Percentiles rank a stretch among this genome's conserved stretches.
Evolutionary conservation across 2,329 filamentous ascomycete genomes (phyloP).

Genomic region (Aspergillus neotritici): DNA sequence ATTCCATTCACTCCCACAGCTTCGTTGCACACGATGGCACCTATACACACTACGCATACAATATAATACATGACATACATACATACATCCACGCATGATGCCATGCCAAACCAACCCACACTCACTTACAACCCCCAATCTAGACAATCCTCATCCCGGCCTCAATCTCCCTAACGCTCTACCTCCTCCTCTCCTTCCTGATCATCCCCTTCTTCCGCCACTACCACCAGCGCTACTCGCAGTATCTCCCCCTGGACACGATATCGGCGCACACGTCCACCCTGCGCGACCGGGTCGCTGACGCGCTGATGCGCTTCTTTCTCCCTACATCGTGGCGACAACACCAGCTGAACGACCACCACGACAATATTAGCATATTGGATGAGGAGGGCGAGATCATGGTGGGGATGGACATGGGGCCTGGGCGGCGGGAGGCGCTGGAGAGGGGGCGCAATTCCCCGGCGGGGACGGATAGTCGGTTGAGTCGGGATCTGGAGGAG

Average conservation of each 20-base stretch:
- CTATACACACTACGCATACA: no score
- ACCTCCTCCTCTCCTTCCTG: constrained; percentile 60
- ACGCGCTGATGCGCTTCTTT: constrained; percentile 40
- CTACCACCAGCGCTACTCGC: constrained; percentile 65
- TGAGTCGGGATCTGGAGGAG: constrained; percentile 75
- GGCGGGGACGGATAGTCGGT: constrained; percentile 45
- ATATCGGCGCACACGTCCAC: constrained; percentile 49
- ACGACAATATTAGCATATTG: constrained; percentile 54
- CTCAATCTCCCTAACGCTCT: constrained; percentile 63
- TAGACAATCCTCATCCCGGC: constrained; percentile 68
- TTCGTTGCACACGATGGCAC: not conserved
- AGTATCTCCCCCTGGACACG: constrained; percentile 65
- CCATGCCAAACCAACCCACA: no score
- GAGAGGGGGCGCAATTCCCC: constrained; percentile 40
- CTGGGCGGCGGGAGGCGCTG: constrained; percentile 39
- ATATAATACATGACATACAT: not conserved
- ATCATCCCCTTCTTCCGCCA: constrained; percentile 63
- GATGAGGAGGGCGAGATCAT: constrained; percentile 61
- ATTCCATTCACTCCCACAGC: not conserved
- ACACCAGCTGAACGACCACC: constrained; percentile 41
- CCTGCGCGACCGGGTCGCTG: constrained; percentile 44
- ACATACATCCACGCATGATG: no score
- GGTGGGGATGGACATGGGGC: constrained; percentile 51
- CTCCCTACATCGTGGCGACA: constrained; percentile 41
- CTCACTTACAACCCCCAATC: not conserved